phyloP scores from a whole-genome alignment of 1,284 basidiomycete genomes.

The Ustilago curta region DNA sequence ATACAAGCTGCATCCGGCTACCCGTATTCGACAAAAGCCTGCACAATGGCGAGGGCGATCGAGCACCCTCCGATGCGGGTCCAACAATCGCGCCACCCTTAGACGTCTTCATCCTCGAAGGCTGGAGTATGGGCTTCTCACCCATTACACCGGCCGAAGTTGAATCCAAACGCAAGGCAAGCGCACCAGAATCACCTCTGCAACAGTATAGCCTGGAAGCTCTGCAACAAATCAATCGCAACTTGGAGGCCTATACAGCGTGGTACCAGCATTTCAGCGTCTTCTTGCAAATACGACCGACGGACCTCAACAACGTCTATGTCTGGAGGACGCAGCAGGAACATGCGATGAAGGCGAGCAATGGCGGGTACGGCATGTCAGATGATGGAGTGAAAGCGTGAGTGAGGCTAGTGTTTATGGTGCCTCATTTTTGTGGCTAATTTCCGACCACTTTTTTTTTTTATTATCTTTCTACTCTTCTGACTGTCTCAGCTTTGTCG shows the following conservation, averaged over 20 bases:
- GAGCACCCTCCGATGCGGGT: slow-evolving; percentile 12
- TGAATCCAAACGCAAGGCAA: slow-evolving; percentile 3
- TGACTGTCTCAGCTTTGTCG: slow-evolving; percentile 32
- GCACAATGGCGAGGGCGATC: slow-evolving; percentile 36
- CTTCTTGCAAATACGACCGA: slow-evolving; percentile 40
- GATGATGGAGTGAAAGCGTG: slow-evolving; percentile 38
- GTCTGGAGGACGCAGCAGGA: slow-evolving; percentile 45
- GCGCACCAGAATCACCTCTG: slow-evolving; percentile 16
- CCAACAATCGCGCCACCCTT: slow-evolving; percentile 16
- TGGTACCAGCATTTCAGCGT: slow-evolving; percentile 43
- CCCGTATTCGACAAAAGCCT: slow-evolving; percentile 48
- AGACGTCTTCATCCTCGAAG: slow-evolving; percentile 47
- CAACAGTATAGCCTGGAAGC: slow-evolving; percentile 19
- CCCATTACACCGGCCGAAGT: slow-evolving; percentile 17
- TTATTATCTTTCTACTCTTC: not conserved
- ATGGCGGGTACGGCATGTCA: slow-evolving; percentile 40
- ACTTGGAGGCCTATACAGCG: slow-evolving; percentile 19
- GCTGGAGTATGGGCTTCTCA: slow-evolving; percentile 51
- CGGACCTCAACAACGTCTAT: slow-evolving; percentile 42
- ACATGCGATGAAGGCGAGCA: slow-evolving; percentile 45
- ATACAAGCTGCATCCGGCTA: slow-evolving; percentile 1
- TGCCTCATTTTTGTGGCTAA: not conserved
- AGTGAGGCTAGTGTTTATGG: not conserved
- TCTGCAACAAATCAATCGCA: slow-evolving; percentile 38
- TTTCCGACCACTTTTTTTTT: slow-evolving; percentile 2